Base-by-base conservation (phyloP, 1,284 basidiomycete genomes). In the Pyrrhoderma lamaoense region DNA sequence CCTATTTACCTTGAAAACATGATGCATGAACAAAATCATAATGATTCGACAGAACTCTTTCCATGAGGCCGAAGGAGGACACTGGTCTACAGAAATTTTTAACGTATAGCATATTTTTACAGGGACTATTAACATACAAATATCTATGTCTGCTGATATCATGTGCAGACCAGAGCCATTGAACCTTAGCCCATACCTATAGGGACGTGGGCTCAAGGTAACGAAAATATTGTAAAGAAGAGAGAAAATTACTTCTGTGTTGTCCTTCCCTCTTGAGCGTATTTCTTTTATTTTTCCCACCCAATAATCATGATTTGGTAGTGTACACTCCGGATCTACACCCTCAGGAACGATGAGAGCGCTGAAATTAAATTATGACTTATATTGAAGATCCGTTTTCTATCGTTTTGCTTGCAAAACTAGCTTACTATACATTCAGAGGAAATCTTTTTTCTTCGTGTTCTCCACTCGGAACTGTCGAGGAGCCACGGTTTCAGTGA, bases 231-330 rank as follows among this genome's bases (percentile, higher is more conserved):
- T 45, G 14, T 13, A 27, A 23, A 35, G 8, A 8, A 3, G 13
- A n/a, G 44, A 31, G 22, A n/a, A n/a, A n/a, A n/a, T n/a, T 13
- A 55, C 54, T 21, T 55, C 54, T 9, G 50, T 18, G 8, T 25
- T 23, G 27, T 55, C 54, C n/a, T 38, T 21, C 39, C 40, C 21
- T 9, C 50, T 18, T 3, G 45, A 45, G 8, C 54, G 49, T 16
- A 55, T 49, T 14, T 52, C 54, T 34, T 47, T 47, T 7, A 55
- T 55, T 31, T 52, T 52, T n/a, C 54, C 54, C 9, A 55, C 47
- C 54, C 54, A 55, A 23, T 52, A 47, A 16, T 52, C 46, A 2
- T 45, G 48, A 9, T 38, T 9, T 39, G 22, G 25, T 16, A 50
- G 18, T 8, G 38, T 18, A 5, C 39, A 25, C 9, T 34, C 38